Base-by-base conservation (phyloP, 2,329 filamentous ascomycete genomes). In the Alternaria postmessia region DNA sequence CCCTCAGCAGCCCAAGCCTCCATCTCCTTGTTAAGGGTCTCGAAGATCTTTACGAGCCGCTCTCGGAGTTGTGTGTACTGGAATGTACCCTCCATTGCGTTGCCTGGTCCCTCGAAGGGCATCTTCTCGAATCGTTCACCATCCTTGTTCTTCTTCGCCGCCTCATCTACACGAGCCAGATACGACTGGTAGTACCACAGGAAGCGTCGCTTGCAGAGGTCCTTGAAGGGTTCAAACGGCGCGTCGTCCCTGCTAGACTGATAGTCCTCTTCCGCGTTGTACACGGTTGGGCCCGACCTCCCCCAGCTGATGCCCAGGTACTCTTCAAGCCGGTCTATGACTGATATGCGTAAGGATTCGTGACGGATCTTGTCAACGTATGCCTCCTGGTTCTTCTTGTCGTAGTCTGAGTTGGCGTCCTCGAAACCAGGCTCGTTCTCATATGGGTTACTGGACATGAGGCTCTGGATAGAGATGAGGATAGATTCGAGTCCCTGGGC, bases 391-490 rank as follows among this genome's bases (percentile, higher is more conserved):
- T 89, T 85, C 77, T 89, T 88, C 79, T 91, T 90, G 76, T 96
- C 93, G 4, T 84, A 80, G 1, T 84, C 80, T 8, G 86, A 84
- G 46, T 89, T 90, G 12, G 89, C 87, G 61, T 91, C 86, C 76
- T 98, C 94, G 69, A 92, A 97, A 6, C 95, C 95, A 1, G 95
- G 95, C 76, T 99, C 95, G 71, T 98, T 97, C 75, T 95, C 92
- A 79, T 97, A 98, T 0, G 94, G 95, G 70, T 97, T 97, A 28
- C 88, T 81, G 1, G 93, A 97, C 90, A 99, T 94, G 44, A 99
- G 83, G 77, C 94, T 97, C 79, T 99, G 95, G 58, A 99, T 97
- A 5, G 94, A 98, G 54, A 98, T 87, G 48, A 99, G 80, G 49
- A 98, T 92, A 1, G 94, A 98, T 77, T 98, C 95, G 1, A 99